A percentile compares a stretch with the other conserved stretches of the same genome.
These are phyloP conservation scores for Globisporangium nodosum DNA, from an alignment of 352 stramenopile genomes.

Conservation along the genomic window DNA sequence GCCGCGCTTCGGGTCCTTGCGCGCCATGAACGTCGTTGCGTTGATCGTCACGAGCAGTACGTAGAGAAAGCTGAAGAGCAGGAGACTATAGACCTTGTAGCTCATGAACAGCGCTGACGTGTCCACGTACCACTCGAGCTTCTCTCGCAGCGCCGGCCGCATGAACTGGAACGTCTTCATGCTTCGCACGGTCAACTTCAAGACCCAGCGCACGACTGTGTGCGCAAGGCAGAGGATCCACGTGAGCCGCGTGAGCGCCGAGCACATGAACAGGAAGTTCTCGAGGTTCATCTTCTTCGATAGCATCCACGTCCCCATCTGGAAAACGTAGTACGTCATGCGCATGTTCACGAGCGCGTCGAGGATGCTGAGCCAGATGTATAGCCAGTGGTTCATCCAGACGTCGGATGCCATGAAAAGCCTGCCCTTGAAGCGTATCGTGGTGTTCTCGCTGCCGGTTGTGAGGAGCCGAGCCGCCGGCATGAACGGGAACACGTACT, in stretches of 20 bases:
- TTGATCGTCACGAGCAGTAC: constrained; percentile 15
- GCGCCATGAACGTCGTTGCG: constrained; percentile 26
- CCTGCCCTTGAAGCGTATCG: constrained; percentile 37
- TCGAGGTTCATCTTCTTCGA: constrained; percentile 34
- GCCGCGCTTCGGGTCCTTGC: constrained; percentile 18
- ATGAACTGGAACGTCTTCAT: constrained; percentile 81
- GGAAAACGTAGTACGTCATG: constrained; percentile 34
- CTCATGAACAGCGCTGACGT: constrained; percentile 22
- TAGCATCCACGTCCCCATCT: constrained; percentile 55
- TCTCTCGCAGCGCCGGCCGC: constrained; percentile 4
- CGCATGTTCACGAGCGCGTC: constrained; percentile 41
- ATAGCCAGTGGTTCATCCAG: constrained; percentile 70
- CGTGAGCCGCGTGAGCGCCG: constrained; percentile 35
- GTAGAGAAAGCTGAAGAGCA: constrained; percentile 24
- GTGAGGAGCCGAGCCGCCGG: constrained; percentile 2
- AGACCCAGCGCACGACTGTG: constrained; percentile 17
- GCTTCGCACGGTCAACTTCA: constrained; percentile 42
- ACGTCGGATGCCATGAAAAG: constrained; percentile 46
- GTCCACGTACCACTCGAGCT: constrained; percentile 28
- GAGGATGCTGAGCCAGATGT: constrained; percentile 47
- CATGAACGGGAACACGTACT: constrained; percentile 48
- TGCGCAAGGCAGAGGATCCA: constrained; percentile 55
- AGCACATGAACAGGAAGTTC: constrained; percentile 51
- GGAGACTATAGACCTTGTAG: constrained; percentile 40
- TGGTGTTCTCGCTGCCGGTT: constrained; percentile 16